These are phyloP conservation scores for Fusarium citri DNA, from an alignment of 2,329 filamentous ascomycete species.

Conservation along the genomic window DNA sequence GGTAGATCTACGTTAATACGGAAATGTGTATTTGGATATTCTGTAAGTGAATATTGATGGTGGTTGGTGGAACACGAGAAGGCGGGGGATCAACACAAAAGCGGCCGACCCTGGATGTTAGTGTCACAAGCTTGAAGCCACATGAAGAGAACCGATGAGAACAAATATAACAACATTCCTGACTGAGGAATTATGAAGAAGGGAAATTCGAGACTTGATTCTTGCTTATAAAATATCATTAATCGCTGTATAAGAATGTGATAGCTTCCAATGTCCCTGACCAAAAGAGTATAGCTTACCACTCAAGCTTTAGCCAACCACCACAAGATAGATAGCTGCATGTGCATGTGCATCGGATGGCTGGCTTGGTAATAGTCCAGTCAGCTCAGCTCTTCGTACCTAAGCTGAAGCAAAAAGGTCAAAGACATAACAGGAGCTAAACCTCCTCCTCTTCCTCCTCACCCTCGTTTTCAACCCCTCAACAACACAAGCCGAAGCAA, in stretches of 20 bases:
- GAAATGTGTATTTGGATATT: background rate
- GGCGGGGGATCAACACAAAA: conserved; percentile 15
- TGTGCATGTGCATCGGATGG: background rate
- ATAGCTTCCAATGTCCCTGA: background rate
- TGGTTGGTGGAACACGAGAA: conserved; percentile 21
- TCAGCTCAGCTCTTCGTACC: conserved; percentile 40
- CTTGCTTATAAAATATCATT: background rate
- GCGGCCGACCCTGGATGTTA: conserved; percentile 34
- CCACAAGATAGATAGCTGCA: conserved; percentile 15
- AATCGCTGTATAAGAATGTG: background rate
- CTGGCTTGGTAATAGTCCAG: conserved; percentile 41
- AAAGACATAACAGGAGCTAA: conserved; percentile 1
- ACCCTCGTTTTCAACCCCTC: background rate
- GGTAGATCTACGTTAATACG: background rate
- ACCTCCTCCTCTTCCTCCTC: conserved; percentile 1
- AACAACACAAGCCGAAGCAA: background rate
- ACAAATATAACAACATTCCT: background rate
- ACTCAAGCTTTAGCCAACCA: conserved; percentile 8
- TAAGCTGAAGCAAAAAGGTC: conserved; percentile 13
- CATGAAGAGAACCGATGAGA: background rate
- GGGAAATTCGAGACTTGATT: background rate
- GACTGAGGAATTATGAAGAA: background rate
- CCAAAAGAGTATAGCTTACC: background rate
- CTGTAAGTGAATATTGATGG: background rate
- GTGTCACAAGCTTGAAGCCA: conserved; percentile 20